Evolutionary conservation across 2,329 filamentous ascomycete genomes (phyloP).

Genomic region (Diaporthe citri): DNA sequence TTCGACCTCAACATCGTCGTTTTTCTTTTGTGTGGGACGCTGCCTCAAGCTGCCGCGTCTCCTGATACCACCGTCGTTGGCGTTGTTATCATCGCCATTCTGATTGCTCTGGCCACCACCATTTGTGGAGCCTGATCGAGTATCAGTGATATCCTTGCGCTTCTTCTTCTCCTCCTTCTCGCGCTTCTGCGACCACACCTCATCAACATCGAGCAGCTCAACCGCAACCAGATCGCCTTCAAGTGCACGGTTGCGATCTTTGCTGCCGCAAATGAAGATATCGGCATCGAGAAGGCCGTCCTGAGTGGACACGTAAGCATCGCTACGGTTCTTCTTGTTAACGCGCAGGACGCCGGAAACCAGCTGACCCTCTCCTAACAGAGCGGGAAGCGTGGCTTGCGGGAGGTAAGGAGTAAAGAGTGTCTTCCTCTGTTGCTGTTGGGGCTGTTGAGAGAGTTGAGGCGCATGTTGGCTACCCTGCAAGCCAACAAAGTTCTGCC

Average conservation of each 20-base stretch:
- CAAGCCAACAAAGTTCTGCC: constrained; percentile 78
- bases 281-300: constrained; percentile 92
- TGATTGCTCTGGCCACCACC: constrained; percentile 75
- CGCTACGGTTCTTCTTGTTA: constrained; percentile 99
- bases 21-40: constrained; percentile 99
- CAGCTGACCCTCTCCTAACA: constrained; percentile 91
- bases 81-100: constrained; percentile 71
- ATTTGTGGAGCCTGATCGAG: constrained; percentile 80
- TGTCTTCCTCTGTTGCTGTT: constrained; percentile 95
- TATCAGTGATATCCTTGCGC: constrained; percentile 97
- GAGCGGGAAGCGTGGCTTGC: constrained; percentile 90
- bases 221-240: constrained; percentile 97
- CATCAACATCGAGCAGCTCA: constrained; percentile 96
- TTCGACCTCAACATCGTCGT: constrained; percentile 98
- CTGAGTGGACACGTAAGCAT: constrained; percentile 95
- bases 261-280: constrained; percentile 99
- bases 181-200: constrained; percentile 98
- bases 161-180: constrained; percentile 99
- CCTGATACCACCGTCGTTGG: constrained; percentile 85
- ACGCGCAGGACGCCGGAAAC: constrained; percentile 97
- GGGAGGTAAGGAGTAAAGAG: constrained; percentile 98
- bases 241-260: constrained; percentile 95
- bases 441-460: constrained; percentile 76
- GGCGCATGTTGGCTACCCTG: constrained; percentile 80
- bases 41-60: constrained; percentile 95